Evolutionary conservation across 768 basidiomycete genomes (phyloP).

Genomic region (Pleurotus tuber-regium): DNA sequence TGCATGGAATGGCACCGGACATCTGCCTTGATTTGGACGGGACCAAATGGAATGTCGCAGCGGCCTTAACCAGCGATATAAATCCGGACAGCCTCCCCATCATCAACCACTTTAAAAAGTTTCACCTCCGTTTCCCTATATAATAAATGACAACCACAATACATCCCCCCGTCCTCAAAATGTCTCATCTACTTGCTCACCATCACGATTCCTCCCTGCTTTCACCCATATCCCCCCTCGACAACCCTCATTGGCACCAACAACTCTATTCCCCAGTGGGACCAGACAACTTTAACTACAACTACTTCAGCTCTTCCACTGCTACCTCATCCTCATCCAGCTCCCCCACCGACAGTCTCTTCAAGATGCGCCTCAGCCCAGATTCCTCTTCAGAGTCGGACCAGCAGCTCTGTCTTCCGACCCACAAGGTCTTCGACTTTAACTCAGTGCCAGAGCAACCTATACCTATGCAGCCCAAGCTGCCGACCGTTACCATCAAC

Average conservation of each 20-base stretch:
- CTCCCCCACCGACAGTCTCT: conserved; percentile 46
- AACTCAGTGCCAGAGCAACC: conserved; percentile 28
- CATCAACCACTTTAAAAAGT: conserved; percentile 1
- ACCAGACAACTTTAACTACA: conserved; percentile 42
- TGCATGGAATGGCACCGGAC: conserved; percentile 6
- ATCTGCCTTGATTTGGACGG: not conserved
- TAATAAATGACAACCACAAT: conserved; percentile 1
- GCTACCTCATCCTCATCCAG: conserved; percentile 39
- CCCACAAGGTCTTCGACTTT: conserved; percentile 73
- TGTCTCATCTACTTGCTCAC: conserved; percentile 55
- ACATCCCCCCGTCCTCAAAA: conserved; percentile 36
- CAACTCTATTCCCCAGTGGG: conserved; percentile 33
- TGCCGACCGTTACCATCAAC: conserved; percentile 33
- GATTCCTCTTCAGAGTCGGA: conserved; percentile 36
- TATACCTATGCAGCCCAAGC: conserved; percentile 30
- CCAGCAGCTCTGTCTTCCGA: conserved; percentile 60
- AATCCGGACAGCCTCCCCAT: conserved; percentile 26
- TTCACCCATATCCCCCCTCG: conserved; percentile 43
- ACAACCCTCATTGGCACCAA: conserved; percentile 48
- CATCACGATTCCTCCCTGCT: conserved; percentile 36
- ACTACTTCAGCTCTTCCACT: conserved; percentile 49
- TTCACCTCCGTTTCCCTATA: conserved; percentile 6
- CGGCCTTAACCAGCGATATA: conserved; percentile 26
- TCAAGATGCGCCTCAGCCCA: conserved; percentile 50
- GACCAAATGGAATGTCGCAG: too few relatives aligned